Evolutionary conservation across 352 stramenopile species (phyloP), one percentile per base, ranked within the genome.

Genomic region (Phytophthora megakarya): DNA sequence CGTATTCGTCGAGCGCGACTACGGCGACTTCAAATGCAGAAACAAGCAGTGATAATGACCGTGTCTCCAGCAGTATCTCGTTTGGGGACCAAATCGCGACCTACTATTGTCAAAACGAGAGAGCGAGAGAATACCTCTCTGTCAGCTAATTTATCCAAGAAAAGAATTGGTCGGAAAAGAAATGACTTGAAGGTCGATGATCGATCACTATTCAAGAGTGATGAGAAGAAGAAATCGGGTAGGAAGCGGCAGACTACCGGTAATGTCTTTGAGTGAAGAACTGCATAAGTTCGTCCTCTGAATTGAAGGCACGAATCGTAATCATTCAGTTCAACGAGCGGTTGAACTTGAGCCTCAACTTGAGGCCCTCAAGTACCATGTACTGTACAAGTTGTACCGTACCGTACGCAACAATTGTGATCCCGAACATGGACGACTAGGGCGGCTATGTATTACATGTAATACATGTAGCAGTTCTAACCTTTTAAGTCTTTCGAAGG

Each of bases 1-100:
- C 62, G 40, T 7, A 39, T 68, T 11, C 53, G 56, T 37, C 55
- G 62, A 38, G 62, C 67, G 11, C 50, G 67, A 30, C 44, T 75
- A 25, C 43, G 55, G 9, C 39, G 62, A 11, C 19, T 75, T 5
- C 51, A 69, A 46, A 37, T 39, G 11, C 62, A 69, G 35, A 72
- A 72, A 18, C 40, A 67, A 62, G 48, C 61, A 3, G 28, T 62
- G 42, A 35, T 62, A 38, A 33, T 43, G 12, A 40, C 62, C 9
- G 45, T 72, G 21, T 69, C 61, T 8, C 56, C 67, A 10, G 56
- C 45, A 15, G 25, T 72, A 13, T 46, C 57, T 25, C 65, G 40
- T 22, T 51, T 67, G n/a, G 15, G 39, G 12, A 46, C 33, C 3
- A 50, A 25, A 32, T 26, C 10, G 10, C 37, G 55, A 23, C 15